Base-by-base conservation (phyloP, 164 flowering plant species). In the Nymphaea colorata region DNA sequence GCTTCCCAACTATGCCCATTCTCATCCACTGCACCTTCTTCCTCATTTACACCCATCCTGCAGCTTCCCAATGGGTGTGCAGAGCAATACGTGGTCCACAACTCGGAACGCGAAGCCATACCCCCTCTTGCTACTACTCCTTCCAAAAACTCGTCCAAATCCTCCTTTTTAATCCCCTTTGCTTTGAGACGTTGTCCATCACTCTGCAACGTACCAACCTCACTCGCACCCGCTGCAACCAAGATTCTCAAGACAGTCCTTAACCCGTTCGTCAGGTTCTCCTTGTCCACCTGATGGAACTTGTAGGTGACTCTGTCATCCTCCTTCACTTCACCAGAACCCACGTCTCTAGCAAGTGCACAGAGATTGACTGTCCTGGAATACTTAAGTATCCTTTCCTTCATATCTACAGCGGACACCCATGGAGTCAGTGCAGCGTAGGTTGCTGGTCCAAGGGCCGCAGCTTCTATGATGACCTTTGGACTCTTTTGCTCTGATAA, bases 1-100 rank as follows among this genome's bases (percentile, higher is more conserved):
- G 79, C 82, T 59, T 82, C 85, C 85, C 85, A 82, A 68, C 79
- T 82, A 76, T 82, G 78, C n/a, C 82, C 85, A 43, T 76, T 76
- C 65, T 67, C 81, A 74, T 82, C 82, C 67, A 82, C 80, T 17
- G 70, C 82, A 3, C 82, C 81, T 14, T 73, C 76, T 41, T 69
- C 65, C 65, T 77, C 78, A 2, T 14, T 71, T 44, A 66, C 74
- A 43, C 81, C 81, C 81, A 82, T 82, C 41, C 80, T 76, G 61
- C 85, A 82, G 53, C 79, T 79, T 61, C 82, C 77, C 82, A 81
- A 75, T 68, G 79, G 84, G 74, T 81, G 84, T 3, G 84, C 84
- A 42, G 79, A 71, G 5, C 36, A 4, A 18, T 75, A 81, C 2
- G 67, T 25, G 36, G 64, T 67, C 82, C 82, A 81, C 8, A 66